phyloP scores from a whole-genome alignment of 1,284 basidiomycete species.

The Leccinum subspadiceum region DNA sequence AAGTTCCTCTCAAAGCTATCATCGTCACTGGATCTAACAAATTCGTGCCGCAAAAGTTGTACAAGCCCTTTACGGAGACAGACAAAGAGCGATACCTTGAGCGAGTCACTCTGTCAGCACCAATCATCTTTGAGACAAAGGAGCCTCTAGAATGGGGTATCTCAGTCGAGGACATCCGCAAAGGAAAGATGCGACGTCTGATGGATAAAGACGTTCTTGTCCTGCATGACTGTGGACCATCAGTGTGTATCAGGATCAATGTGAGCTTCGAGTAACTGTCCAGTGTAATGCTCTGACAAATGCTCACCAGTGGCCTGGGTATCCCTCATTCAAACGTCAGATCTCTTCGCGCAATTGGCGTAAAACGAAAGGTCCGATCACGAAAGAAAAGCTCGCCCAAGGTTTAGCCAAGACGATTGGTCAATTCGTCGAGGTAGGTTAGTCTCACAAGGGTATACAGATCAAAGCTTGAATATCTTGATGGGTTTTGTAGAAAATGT shows the following conservation, averaged over 20 bases:
- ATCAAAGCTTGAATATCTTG: not conserved
- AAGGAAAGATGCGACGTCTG: slow-evolving; percentile 40
- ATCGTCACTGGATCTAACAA: slow-evolving; percentile 34
- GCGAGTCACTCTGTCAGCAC: slow-evolving; percentile 52
- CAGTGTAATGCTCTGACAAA: not conserved
- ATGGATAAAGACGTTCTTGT: slow-evolving; percentile 52
- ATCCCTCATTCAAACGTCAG: slow-evolving; percentile 64
- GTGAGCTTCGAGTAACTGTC: slow-evolving; percentile 38
- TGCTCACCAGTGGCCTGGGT: slow-evolving; percentile 66
- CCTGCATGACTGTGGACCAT: slow-evolving; percentile 63
- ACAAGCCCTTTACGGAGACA: slow-evolving; percentile 65
- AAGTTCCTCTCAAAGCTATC: slow-evolving; percentile 7
- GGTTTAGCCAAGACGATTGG: slow-evolving; percentile 57
- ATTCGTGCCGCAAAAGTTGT: slow-evolving; percentile 61
- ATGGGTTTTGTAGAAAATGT: slow-evolving; percentile 30
- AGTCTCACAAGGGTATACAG: not conserved
- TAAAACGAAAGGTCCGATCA: slow-evolving; percentile 65
- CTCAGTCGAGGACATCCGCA: slow-evolving; percentile 47
- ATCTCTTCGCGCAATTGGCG: slow-evolving; percentile 72
- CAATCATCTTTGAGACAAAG: slow-evolving; percentile 57
- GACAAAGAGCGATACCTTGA: slow-evolving; percentile 70
- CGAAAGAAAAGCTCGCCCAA: slow-evolving; percentile 56
- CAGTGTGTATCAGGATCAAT: slow-evolving; percentile 64
- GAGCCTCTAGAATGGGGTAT: slow-evolving; percentile 56
- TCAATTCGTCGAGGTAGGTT: slow-evolving; percentile 49